phyloP scores from a whole-genome alignment of 2,329 filamentous ascomycete species.

The Exophiala aquamarina region DNA sequence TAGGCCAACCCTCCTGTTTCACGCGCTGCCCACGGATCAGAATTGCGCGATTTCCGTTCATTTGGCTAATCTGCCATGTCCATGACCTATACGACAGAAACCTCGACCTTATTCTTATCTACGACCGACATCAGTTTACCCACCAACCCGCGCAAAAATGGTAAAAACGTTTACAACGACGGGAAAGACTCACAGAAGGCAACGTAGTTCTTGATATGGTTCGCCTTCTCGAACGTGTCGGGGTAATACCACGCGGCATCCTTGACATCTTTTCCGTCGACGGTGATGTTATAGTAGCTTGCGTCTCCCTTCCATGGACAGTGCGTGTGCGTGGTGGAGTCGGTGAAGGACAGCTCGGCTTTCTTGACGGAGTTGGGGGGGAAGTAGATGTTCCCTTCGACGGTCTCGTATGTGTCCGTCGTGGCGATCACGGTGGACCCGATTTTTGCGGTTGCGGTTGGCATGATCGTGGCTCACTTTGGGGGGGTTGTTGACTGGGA shows the following conservation, averaged over 20 bases:
- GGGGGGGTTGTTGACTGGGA: constrained; percentile 12
- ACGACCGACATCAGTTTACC: background rate
- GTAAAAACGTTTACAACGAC: constrained; percentile 1
- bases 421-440: constrained; percentile 53
- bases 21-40: too few relatives aligned
- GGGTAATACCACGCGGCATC: constrained; percentile 63
- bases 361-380: constrained; percentile 47
- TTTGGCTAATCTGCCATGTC: too few relatives aligned
- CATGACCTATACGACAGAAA: constrained; percentile 2
- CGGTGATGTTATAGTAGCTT: constrained; percentile 56
- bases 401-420: constrained; percentile 52
- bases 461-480: too few relatives aligned
- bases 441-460: constrained; percentile 47
- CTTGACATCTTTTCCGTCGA: constrained; percentile 48
- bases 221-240: constrained; percentile 48
- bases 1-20: too few relatives aligned
- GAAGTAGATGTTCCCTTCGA: constrained; percentile 62
- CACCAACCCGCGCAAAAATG: background rate
- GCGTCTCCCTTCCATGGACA: constrained; percentile 61
- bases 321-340: constrained; percentile 49
- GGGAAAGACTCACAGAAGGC: constrained; percentile 54
- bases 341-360: constrained; percentile 45
- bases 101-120: constrained; percentile 21
- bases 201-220: constrained; percentile 55
- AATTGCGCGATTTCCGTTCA: too few relatives aligned